Base-by-base conservation (phyloP, 169 alveolate genomes). In the Theileria annulata region DNA sequence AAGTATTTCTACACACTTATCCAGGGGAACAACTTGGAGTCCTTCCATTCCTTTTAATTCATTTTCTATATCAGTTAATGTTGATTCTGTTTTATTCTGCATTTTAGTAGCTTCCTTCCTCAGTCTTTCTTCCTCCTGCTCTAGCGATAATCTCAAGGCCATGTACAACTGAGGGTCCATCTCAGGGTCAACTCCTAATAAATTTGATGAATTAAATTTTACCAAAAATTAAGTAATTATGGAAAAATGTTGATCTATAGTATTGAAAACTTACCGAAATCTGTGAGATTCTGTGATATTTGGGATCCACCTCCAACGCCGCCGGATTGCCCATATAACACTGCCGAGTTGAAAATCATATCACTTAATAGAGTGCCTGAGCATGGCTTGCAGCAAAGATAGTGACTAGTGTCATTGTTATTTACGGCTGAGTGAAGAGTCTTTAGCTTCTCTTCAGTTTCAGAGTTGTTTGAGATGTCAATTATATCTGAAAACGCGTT, bases 101-200 rank as follows among this genome's bases (percentile, higher is more conserved):
- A 28, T 6, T 17, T 30, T 42, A 27, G 21, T 27, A 27, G 71
- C 77, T 77, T 64, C 77, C 68, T 56, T 75, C n/a, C 83, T 73
- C 35, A 28, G 75, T 15, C 90, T 76, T 73, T 84, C 90, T 35
- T 84, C 90, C 79, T 84, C 90, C 66, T 84, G 85, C 49, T 84
- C 90, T 62, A 76, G 86, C 17, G 90, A 84, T 74, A 84, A 51
- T 10, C 90, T 27, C 83, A 84, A 73, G 6, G 90, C 90, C 90
- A 84, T 77, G 78, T 84, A 77, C 58, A 84, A 74, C 71, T 84
- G 86, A 8, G 87, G 87, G 84, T 84, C 90, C 78, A 77, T 35
- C 30, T 84, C 90, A 31, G 90, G 87, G 59, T 84, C 90, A 27
- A 77, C 87, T 37, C 85, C 79, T 72, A 72, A 48, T 25, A 2